Evolutionary conservation across 495 filamentous ascomycete species (phyloP), one percentile per base, ranked within the genome.

Genomic region (Aspergillus saccharolyticus): DNA sequence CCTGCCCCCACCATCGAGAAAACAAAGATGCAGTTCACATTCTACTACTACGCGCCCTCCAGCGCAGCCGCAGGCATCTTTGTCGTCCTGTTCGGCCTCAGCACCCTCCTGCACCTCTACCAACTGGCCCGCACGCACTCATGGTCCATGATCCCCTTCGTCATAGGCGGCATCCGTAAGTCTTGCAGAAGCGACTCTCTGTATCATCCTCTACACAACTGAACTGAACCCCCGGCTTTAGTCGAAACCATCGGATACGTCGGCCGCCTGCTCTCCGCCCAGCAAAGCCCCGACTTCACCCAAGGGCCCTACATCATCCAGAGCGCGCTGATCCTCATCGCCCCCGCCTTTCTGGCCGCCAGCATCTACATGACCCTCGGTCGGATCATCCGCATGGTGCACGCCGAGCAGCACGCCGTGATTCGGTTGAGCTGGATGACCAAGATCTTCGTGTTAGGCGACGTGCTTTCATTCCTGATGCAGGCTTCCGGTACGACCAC

Each of bases 311-410:
- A 80, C 62, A 65, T 80, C 52, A 73, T 76, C 58, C 78, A 83
- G 65, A 73, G 72, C n/a, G 53, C 75, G 15, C 68, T 81, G n/a
- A 74, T 81, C 25, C 67, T 83, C 9, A 67, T 83, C 21, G 76
- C 78, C 1, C 81, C 80, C 9, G 79, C 77, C 9, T 71, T 81
- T 43, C 73, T 78, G 33, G 79, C 81, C 0, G 82, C 81, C 0
- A 80, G 78, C 1, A 76, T 84, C 24, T 83, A 83, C 61, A 84
- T 82, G 79, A 71, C 74, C 6, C 76, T 85, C 9, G 82, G 76
- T 0, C 72, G 81, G 0, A 65, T 83, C 16, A 79, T 83, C 33
- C 20, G 43, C 7, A 69, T 80, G 58, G 56, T 79, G 1, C 64
- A 76, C 3, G 79, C 65, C 0, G 70, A 79, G 53, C 44, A 69